Evolutionary conservation across 2,329 filamentous ascomycete species (phyloP), one percentile per base, ranked within the genome.

Genomic region (Uncinocarpus reesii): DNA sequence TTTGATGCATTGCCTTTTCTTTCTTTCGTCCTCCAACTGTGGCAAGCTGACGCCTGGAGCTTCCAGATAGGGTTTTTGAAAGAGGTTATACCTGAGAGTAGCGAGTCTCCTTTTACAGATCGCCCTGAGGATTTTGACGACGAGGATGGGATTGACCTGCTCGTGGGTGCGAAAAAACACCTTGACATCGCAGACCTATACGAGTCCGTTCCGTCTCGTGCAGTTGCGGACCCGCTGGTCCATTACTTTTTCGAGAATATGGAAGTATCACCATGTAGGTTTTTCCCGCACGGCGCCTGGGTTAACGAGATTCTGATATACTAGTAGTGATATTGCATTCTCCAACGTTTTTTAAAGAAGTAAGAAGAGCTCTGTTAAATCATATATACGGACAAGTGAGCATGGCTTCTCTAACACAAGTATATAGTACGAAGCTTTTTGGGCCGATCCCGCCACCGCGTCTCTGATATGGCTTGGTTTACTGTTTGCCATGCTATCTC

Each of bases 1-100:
- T 63, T 37, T 50, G 60, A 50, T 32, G 52, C 57, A 56, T 47
- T 54, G 58, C 24, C 45, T 56, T 50, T 48, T 57, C n/a, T 51
- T 52, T 28, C 52, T 49, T 47, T 35, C 7, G 7, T 37, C 23
- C 13, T 16, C 13, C 15, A 18, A 18, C 16, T 38, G 35, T 13
- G 18, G 45, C 20, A 8, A 13, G 16, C 46, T 48, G 24, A 32
- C 23, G 18, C 3, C 11, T 26, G 20, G 31, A 38, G 3, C 10
- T 32, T 28, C 8, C 18, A 47, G 45, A 47, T 47, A 13, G 28
- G 29, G 6, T 18, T 15, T 6, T 34, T 47, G 35, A 47, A 47
- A 24, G 45, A 47, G 16, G 10, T 47, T n/a, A 32, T 47, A 11
- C 45, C 45, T 2, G 45, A 47, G 26, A 26, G 24, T 26, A 24